A percentile compares a stretch with the other conserved stretches of the same genome.
phyloP scores from a whole-genome alignment of 306 rosid genomes.

The Lotus japonicus region DNA sequence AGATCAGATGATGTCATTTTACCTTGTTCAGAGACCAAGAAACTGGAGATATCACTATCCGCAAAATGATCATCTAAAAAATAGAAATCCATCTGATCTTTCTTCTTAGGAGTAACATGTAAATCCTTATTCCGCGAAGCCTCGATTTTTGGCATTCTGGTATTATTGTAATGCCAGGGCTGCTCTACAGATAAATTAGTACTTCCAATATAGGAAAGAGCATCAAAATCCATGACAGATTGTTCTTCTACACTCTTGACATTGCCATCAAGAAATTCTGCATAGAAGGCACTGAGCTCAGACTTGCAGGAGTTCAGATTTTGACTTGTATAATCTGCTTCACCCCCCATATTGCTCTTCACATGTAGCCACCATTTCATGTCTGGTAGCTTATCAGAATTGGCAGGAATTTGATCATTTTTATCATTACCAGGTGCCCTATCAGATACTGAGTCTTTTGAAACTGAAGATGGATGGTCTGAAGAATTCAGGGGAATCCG shows the following conservation, averaged over 20 bases:
- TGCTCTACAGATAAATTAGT: slow-evolving; percentile 26
- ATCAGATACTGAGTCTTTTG: slow-evolving; percentile 33
- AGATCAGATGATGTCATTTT: slow-evolving; percentile 39
- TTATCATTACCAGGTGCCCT: slow-evolving; percentile 25
- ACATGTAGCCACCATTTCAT: slow-evolving; percentile 69
- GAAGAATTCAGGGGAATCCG: slow-evolving; percentile 15
- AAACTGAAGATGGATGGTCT: not conserved
- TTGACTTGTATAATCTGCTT: slow-evolving; percentile 33
- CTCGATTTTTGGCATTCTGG: slow-evolving; percentile 32
- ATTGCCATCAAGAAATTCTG: slow-evolving; percentile 28
- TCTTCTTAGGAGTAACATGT: slow-evolving; percentile 31
- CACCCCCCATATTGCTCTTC: slow-evolving; percentile 42
- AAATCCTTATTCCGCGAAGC: slow-evolving; percentile 26
- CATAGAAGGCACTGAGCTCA: slow-evolving; percentile 35
- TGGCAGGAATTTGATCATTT: slow-evolving; percentile 17
- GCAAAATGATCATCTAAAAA: slow-evolving; percentile 41
- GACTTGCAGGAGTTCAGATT: slow-evolving; percentile 33
- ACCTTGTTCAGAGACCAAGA: slow-evolving; percentile 34
- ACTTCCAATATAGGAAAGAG: slow-evolving; percentile 24
- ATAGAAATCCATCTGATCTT: slow-evolving; percentile 37
- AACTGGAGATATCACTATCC: slow-evolving; percentile 44
- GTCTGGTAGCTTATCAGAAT: slow-evolving; percentile 24
- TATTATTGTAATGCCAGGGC: slow-evolving; percentile 1
- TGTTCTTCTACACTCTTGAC: slow-evolving; percentile 23
- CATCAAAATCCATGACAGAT: slow-evolving; percentile 20